phyloP scores from a whole-genome alignment of 192 early-diverging fungal species.

The Umbelopsis ramanniana region DNA sequence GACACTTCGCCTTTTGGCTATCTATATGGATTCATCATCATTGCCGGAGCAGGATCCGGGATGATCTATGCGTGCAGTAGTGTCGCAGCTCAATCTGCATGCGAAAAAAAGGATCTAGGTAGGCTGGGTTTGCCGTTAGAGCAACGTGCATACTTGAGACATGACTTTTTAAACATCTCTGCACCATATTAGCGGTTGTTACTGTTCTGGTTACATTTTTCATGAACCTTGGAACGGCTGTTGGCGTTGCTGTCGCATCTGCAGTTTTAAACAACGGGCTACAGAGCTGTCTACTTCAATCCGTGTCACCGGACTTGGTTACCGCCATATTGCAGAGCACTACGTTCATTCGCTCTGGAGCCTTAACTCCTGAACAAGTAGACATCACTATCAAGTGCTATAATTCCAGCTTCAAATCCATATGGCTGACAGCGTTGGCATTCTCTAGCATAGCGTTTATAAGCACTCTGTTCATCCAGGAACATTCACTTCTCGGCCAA shows the following conservation, averaged over 20 bases:
- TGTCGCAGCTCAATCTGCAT: constrained; percentile 40
- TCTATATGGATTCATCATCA: constrained; percentile 32
- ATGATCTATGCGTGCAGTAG: constrained; percentile 37
- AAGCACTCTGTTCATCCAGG: constrained; percentile 25
- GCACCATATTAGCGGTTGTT: constrained; percentile 27
- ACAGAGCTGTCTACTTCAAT: neutral
- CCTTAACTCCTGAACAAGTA: constrained; percentile 14
- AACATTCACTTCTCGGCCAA: constrained; percentile 22
- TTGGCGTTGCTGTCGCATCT: constrained; percentile 36
- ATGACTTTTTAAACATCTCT: neutral
- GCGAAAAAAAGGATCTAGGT: constrained; percentile 34
- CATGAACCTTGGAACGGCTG: constrained; percentile 34
- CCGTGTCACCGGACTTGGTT: neutral
- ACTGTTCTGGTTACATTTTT: constrained; percentile 41
- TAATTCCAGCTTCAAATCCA: neutral
- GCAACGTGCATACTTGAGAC: too few species aligned
- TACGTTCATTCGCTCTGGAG: constrained; percentile 24
- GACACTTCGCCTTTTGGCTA: neutral
- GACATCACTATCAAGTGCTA: constrained; percentile 10
- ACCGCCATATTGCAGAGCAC: neutral
- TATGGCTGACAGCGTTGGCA: neutral
- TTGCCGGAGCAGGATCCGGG: constrained; percentile 39
- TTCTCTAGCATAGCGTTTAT: constrained; percentile 19
- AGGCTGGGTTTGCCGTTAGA: neutral
- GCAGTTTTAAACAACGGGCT: constrained; percentile 35